Evolutionary conservation across 176 grass and related monocot genomes (phyloP).

Genomic region (Phragmites australis): DNA sequence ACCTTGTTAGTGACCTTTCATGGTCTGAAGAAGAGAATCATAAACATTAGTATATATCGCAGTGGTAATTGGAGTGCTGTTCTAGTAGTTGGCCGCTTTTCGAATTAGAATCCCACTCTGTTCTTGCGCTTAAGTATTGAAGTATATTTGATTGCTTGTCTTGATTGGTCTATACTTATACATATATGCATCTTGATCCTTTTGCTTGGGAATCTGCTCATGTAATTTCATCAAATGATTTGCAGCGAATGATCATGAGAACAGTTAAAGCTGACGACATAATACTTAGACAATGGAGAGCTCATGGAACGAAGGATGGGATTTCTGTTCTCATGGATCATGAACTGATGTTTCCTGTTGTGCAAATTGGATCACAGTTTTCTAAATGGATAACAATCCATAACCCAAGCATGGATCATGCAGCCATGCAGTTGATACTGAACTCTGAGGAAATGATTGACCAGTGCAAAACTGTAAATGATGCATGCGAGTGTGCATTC

Average conservation of each 20-base stretch:
- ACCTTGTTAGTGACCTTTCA: neutral
- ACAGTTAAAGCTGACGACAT: constrained; percentile 59
- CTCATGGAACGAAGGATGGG: constrained; percentile 59
- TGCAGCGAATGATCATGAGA: constrained; percentile 47
- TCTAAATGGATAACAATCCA: constrained; percentile 71
- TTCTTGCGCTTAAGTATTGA: neutral
- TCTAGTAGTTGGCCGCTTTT: neutral
- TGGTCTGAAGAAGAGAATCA: no score
- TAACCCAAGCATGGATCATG: constrained; percentile 65
- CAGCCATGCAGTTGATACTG: constrained; percentile 74
- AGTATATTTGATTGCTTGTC: constrained; percentile 17
- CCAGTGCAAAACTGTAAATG: constrained; percentile 73
- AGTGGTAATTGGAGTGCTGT: neutral
- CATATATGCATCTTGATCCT: constrained; percentile 2
- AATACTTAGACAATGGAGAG: constrained; percentile 75
- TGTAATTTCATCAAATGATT: constrained; percentile 28
- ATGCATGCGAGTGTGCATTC: constrained; percentile 64
- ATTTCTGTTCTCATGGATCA: constrained; percentile 69
- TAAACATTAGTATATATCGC: no score
- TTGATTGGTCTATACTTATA: neutral
- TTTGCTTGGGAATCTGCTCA: constrained; percentile 36
- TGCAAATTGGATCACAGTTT: constrained; percentile 81
- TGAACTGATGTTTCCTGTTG: constrained; percentile 67
- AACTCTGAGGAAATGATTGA: constrained; percentile 77
- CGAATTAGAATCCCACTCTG: neutral